Percentiles rank a stretch among this genome's conserved stretches.
Conservation (phyloP, 345 rosid species). For the Corymbia maculata region DNA sequence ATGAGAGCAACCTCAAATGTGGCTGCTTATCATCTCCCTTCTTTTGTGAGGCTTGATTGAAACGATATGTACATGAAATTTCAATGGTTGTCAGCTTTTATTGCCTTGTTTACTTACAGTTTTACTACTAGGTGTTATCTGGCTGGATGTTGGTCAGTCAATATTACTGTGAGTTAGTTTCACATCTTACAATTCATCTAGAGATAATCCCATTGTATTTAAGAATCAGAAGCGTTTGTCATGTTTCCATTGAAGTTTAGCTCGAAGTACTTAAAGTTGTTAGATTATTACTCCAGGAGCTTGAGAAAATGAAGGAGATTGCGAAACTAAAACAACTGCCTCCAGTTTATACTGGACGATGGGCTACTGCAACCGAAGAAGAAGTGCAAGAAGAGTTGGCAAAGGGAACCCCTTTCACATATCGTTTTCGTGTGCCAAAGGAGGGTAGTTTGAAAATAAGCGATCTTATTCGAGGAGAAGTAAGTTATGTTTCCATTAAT, state of each 20-base stretch:
- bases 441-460: conserved; percentile 67
- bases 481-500: conserved; percentile 13
- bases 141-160: neutral
- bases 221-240: neutral
- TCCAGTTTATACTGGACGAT: conserved; percentile 77
- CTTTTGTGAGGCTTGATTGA: neutral
- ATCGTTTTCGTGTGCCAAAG: conserved; percentile 76
- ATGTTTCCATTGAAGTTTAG: neutral
- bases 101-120: neutral
- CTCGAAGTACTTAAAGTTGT: neutral
- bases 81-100: neutral
- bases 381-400: conserved; percentile 68
- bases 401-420: conserved; percentile 74
- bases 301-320: conserved; percentile 84
- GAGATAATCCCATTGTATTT: neutral
- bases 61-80: neutral
- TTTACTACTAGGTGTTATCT: neutral
- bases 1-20: neutral
- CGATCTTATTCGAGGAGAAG: conserved; percentile 91
- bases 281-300: conserved; percentile 42
- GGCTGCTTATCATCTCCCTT: neutral
- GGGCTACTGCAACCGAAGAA: conserved; percentile 69
- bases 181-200: neutral
- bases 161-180: neutral
- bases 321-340: conserved; percentile 68